Conservation (phyloP, 345 rosid species). For the Clarkia xantiana region DNA sequence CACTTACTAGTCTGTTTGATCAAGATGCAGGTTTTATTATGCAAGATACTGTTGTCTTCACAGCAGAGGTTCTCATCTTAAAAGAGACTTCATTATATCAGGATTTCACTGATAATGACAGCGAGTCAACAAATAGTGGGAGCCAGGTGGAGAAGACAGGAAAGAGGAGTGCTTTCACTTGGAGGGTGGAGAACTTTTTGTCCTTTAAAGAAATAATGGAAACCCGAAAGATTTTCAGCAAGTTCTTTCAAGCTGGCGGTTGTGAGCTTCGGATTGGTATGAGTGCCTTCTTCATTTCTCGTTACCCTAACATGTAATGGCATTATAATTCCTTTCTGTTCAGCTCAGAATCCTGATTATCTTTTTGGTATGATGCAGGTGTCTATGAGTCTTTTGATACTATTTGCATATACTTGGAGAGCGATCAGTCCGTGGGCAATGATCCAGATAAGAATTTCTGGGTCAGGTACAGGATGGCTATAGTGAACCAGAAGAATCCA, state of each 20-base stretch:
- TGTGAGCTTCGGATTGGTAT: constrained; percentile 98
- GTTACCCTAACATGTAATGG: constrained; percentile 6
- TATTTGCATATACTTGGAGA: constrained; percentile 93
- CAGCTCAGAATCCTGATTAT: constrained; percentile 7
- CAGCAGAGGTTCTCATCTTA: constrained; percentile 97
- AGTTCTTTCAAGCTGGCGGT: constrained; percentile 97
- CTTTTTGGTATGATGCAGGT: constrained; percentile 46
- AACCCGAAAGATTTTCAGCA: constrained; percentile 94
- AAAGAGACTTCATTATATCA: constrained; percentile 81
- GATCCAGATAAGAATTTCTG: constrained; percentile 98
- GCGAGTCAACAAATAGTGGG: constrained; percentile 28
- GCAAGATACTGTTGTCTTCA: constrained; percentile 84
- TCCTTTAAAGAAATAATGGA: constrained; percentile 98
- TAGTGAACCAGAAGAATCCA: constrained; percentile 85
- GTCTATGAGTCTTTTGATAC: constrained; percentile 98
- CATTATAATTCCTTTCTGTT: constrained; percentile 11
- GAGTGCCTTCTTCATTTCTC: constrained; percentile 16
- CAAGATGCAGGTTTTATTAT: constrained; percentile 98
- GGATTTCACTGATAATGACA: constrained; percentile 49
- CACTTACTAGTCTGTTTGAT: constrained; percentile 92
- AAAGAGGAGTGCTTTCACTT: constrained; percentile 79
- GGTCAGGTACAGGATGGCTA: constrained; percentile 97
- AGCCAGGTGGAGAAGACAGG: constrained; percentile 38
- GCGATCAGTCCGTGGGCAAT: constrained; percentile 81
- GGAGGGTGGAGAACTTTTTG: constrained; percentile 98